phyloP scores from a whole-genome alignment of 768 basidiomycete species.

The Tricholoma sp. region DNA sequence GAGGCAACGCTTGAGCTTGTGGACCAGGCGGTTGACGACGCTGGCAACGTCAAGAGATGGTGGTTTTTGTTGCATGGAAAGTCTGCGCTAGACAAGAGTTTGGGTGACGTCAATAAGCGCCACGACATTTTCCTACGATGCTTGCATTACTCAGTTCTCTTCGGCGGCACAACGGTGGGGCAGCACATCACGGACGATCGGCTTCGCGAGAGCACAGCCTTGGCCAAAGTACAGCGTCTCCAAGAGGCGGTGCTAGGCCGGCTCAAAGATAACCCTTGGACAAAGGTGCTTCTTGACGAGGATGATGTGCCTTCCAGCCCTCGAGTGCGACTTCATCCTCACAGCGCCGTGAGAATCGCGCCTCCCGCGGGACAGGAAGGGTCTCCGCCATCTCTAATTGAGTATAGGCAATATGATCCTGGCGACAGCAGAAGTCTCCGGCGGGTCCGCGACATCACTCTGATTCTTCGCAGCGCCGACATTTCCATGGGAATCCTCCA shows the following conservation, averaged over 20 bases:
- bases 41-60: constrained; percentile 2
- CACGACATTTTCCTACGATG: constrained; percentile 5
- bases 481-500: constrained; percentile 2
- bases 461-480: constrained; percentile 2
- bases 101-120: constrained; percentile 1
- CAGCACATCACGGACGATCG: constrained; percentile 1
- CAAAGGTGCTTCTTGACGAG: neutral
- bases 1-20: neutral
- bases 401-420: constrained; percentile 4
- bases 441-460: constrained; percentile 1
- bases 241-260: neutral
- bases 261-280: neutral
- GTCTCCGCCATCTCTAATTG: neutral
- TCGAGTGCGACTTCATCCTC: neutral
- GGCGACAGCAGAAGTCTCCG: constrained; percentile 2
- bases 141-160: constrained; percentile 4
- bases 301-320: neutral
- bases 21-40: neutral
- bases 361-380: neutral
- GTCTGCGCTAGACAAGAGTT: constrained; percentile 2
- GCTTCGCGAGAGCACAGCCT: neutral
- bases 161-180: constrained; percentile 1
- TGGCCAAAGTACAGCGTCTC: constrained; percentile 1
- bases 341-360: neutral
- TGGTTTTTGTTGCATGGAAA: constrained; percentile 4